Conservation (phyloP, 1,139 yeast species). For the Saccharomycopsis hybrid region DNA sequence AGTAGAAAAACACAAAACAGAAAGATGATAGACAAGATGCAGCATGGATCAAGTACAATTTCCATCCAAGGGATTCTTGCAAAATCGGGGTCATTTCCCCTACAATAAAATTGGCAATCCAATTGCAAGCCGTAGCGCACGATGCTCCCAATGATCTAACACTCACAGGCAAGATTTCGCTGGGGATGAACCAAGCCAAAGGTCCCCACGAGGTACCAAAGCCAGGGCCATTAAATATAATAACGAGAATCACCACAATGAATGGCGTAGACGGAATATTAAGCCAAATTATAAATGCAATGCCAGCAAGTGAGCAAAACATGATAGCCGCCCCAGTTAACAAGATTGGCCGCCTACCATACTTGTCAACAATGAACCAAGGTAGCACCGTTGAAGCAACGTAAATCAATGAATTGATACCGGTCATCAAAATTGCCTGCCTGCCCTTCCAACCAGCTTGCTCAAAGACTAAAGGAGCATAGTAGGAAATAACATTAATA, state of each 20-base stretch:
- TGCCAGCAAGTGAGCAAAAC: slow-evolving; percentile 62
- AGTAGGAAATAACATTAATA: slow-evolving; percentile 85
- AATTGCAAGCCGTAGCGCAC: slow-evolving; percentile 83
- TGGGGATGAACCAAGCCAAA: slow-evolving; percentile 87
- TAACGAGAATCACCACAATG: slow-evolving; percentile 68
- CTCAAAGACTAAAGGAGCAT: slow-evolving; percentile 90
- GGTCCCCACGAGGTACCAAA: slow-evolving; percentile 95
- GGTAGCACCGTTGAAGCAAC: slow-evolving; percentile 77
- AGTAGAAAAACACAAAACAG: slow-evolving; percentile 57
- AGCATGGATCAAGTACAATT: slow-evolving; percentile 76
- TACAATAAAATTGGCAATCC: slow-evolving; percentile 91
- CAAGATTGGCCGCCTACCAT: slow-evolving; percentile 86
- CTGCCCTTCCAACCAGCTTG: slow-evolving; percentile 94
- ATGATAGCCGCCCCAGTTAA: slow-evolving; percentile 72
- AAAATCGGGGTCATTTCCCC: slow-evolving; percentile 88
- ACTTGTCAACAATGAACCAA: slow-evolving; percentile 81
- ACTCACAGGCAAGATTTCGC: slow-evolving; percentile 79
- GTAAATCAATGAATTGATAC: slow-evolving; percentile 76
- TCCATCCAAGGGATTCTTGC: slow-evolving; percentile 72
- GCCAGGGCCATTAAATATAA: slow-evolving; percentile 66
- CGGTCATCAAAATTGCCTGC: slow-evolving; percentile 85
- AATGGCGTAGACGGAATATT: slow-evolving; percentile 59
- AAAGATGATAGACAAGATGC: slow-evolving; percentile 67
- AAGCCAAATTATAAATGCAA: slow-evolving; percentile 60
- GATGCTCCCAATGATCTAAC: slow-evolving; percentile 94